A percentile compares a stretch with the other conserved stretches of the same genome.
Conservation (phyloP, 108 stramenopile species). For the Parietichytrium sp. region DNA sequence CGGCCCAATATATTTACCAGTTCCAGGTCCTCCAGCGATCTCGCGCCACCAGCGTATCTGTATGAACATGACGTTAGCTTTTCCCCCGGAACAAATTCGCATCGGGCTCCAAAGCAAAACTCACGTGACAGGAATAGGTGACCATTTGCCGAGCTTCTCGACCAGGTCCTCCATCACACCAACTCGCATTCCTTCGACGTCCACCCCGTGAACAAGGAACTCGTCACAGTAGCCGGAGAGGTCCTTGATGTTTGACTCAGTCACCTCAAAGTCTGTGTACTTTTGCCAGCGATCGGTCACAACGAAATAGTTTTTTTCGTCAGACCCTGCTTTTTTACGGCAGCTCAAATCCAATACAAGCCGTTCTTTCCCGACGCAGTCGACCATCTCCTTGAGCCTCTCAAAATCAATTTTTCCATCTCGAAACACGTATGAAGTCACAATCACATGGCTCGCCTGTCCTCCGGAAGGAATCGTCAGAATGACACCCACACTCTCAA, state of each 20-base stretch:
- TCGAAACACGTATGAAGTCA: constrained; percentile 89
- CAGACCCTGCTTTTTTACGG: constrained; percentile 59
- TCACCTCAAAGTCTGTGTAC: constrained; percentile 77
- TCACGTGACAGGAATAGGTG: constrained; percentile 86
- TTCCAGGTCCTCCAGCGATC: constrained; percentile 79
- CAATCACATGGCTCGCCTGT: constrained; percentile 95
- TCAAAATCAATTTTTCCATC: constrained; percentile 77
- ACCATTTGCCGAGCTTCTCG: constrained; percentile 70
- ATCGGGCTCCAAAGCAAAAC: too few species aligned
- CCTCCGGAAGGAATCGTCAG: too few species aligned
- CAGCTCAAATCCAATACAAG: constrained; percentile 92
- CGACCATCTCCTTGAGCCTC: constrained; percentile 67
- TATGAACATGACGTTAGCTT: too few species aligned
- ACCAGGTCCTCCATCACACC: constrained; percentile 92
- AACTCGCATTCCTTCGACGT: constrained; percentile 91
- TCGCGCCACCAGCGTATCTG: constrained; percentile 97
- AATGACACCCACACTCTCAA: too few species aligned
- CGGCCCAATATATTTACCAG: constrained; percentile 75
- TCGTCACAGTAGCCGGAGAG: constrained; percentile 83
- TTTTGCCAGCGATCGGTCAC: constrained; percentile 94
- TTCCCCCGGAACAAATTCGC: too few species aligned
- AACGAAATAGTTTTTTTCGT: constrained; percentile 73
- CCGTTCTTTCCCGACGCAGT: constrained; percentile 70
- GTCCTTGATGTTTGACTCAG: constrained; percentile 63
- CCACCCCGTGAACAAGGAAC: constrained; percentile 96